A percentile compares a stretch with the other conserved stretches of the same genome.
These are phyloP conservation scores for Pseudogymnoascus sp. DNA, from an alignment of 2,329 filamentous ascomycete genomes.

Conservation along the genomic window DNA sequence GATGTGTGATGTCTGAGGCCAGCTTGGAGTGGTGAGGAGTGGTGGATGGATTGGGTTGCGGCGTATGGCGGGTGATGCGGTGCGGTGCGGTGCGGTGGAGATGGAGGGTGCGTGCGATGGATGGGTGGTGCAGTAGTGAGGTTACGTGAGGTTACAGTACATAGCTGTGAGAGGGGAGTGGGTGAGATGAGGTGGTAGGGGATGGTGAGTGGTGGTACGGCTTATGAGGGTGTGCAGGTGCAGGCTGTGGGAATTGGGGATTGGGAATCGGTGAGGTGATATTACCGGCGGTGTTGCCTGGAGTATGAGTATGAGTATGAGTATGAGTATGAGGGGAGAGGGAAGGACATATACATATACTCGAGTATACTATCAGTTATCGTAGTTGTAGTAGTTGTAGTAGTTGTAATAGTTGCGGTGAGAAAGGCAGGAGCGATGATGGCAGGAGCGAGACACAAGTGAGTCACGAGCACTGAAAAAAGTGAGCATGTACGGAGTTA, in stretches of 20 bases:
- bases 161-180: neutral
- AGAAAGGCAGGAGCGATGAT: neutral
- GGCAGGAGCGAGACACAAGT: neutral
- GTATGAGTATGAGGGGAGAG: neutral
- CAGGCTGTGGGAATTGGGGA: neutral
- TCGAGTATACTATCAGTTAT: neutral
- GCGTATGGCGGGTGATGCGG: neutral
- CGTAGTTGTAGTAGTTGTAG: no score
- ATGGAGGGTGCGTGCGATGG: neutral
- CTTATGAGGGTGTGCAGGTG: neutral
- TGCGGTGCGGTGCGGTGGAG: neutral
- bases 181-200: neutral
- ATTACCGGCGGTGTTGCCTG: neutral
- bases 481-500: neutral
- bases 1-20: neutral
- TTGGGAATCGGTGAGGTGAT: neutral
- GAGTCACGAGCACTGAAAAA: neutral
- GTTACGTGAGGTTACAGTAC: neutral
- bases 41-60: neutral
- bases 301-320: neutral
- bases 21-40: neutral
- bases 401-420: no score
- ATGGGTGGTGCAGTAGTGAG: neutral
- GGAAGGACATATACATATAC: neutral
- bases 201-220: neutral